These are phyloP conservation scores for Incumbomyces lentus DNA, from an alignment of 2,329 filamentous ascomycete genomes.

Conservation along the genomic window DNA sequence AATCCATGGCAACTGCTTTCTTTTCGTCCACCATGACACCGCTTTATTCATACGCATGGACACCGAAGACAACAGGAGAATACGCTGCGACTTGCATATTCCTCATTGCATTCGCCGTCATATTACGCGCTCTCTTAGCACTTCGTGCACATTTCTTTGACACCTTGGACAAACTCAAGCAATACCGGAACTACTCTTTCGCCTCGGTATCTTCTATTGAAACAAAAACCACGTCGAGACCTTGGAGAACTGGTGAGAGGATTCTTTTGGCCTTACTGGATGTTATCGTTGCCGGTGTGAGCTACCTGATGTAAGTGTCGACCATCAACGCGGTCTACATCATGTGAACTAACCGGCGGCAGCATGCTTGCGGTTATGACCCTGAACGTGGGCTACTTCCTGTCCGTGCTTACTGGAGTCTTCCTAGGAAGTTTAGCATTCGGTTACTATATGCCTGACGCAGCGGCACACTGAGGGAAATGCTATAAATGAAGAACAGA, in stretches of 20 bases:
- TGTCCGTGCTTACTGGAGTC: conserved; percentile 61
- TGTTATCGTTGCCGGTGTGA: neutral
- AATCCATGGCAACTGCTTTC: conserved; percentile 51
- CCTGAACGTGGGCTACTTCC: conserved; percentile 75
- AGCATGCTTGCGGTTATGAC: conserved; percentile 92
- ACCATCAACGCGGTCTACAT: too few relatives aligned
- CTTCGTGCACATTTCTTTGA: conserved; percentile 24
- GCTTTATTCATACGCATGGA: conserved; percentile 61
- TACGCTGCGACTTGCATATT: conserved; percentile 92
- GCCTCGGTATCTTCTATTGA: too few relatives aligned
- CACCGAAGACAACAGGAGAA: conserved; percentile 54
- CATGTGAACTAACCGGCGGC: too few relatives aligned
- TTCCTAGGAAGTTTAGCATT: conserved; percentile 75
- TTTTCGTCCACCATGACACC: conserved; percentile 52
- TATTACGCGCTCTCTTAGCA: conserved; percentile 62
- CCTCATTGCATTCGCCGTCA: conserved; percentile 61
- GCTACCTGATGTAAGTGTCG: neutral
- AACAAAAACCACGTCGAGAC: neutral
- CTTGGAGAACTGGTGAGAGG: neutral
- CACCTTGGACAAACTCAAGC: too few relatives aligned
- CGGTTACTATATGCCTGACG: too few relatives aligned
- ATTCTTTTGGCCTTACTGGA: neutral
- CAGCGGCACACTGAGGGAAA: too few relatives aligned
- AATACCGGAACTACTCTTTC: too few relatives aligned
- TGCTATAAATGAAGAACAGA: too few relatives aligned